phyloP scores from a whole-genome alignment of 441 rosid genomes.

The Dalechampia spathulata region DNA sequence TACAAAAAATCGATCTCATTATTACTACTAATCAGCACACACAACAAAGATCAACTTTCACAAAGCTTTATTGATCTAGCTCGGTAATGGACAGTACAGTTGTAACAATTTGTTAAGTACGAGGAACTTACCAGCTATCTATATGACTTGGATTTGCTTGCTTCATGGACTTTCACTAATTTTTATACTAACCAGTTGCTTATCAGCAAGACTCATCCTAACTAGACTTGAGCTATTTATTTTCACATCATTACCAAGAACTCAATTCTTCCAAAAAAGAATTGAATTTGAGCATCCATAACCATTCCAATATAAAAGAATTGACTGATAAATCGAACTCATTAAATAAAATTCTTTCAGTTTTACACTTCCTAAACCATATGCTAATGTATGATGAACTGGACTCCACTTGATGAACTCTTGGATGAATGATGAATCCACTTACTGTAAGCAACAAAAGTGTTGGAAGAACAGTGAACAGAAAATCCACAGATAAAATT shows the following conservation, averaged over 20 bases:
- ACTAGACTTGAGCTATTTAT: background rate
- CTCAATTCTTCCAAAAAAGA: too few relatives aligned
- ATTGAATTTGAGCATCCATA: too few relatives aligned
- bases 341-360: too few relatives aligned
- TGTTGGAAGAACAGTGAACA: conserved; percentile 51
- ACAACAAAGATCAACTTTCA: background rate
- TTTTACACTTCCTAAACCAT: too few relatives aligned
- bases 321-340: too few relatives aligned
- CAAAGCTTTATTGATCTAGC: background rate
- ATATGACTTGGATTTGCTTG: background rate
- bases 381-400: too few relatives aligned
- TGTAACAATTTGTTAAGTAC: background rate
- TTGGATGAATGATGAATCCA: conserved; percentile 2
- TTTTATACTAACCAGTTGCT: conserved; percentile 1
- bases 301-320: too few relatives aligned
- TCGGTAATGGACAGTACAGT: background rate
- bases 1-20: background rate
- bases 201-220: background rate
- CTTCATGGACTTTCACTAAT: background rate
- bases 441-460: conserved; percentile 73
- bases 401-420: too few relatives aligned
- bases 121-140: background rate
- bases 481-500: conserved; percentile 47
- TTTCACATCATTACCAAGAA: too few relatives aligned
- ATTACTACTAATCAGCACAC: background rate